Evolutionary conservation across 75 land plant genomes (phyloP), one percentile per base, ranked within the genome.

Genomic region (Gnetum montanum): DNA sequence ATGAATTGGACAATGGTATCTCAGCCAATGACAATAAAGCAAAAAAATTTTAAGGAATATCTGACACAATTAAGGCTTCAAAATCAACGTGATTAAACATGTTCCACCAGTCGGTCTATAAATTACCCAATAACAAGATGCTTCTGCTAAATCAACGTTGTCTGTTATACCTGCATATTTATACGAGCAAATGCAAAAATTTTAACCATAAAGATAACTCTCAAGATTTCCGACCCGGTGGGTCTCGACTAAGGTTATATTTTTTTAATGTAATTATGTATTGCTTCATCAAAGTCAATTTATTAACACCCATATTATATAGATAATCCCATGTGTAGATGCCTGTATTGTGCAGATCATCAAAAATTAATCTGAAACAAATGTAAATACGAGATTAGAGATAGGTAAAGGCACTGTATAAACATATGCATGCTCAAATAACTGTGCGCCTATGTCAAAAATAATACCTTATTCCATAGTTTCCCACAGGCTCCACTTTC

Each of bases 251-350:
- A 13, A 92, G 80, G 33, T 80, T 79, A 53, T 81, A 79, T 57
- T 84, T 83, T 72, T 61, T 87, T 59, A 92, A 55, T 16, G 83
- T 74, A 50, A 57, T 76, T 61, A 92, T 60, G 50, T 92, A 92
- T 25, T 74, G 68, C 54, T 74, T 71, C 93, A 92, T 87, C 54
- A 84, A 69, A 0, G 62, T 45, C 19, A 92, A 76, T 62, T 92
- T 92, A 59, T 81, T 81, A 68, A 53, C 43, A 20, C 88, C 88
- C 24, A 92, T 79, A 46, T 73, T 48, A 61, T 81, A 71, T 26
- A 92, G 81, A 64, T 81, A 87, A 47, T 81, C 88, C 97, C 97
- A 92, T 29, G 89, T 79, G 72, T 77, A 92, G 15, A 92, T 92
- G 24, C 97, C 97, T 34, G 97, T 92, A 57, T 79, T 79, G 59